Conservation (phyloP, 2,329 filamentous ascomycete species). For the Calonectria leucothoes region DNA sequence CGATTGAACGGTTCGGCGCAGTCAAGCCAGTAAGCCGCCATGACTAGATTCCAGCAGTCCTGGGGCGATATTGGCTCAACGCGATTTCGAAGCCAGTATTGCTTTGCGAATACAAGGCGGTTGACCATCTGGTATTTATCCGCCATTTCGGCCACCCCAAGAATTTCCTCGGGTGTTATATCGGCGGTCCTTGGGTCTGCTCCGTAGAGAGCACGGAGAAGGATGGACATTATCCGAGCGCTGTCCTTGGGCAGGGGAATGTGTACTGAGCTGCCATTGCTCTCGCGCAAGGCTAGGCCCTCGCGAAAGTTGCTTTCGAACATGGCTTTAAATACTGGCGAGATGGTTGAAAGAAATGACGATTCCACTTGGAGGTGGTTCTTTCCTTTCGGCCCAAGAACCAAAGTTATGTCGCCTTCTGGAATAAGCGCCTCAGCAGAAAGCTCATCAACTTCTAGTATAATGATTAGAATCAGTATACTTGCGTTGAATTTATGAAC, state of each 20-base stretch:
- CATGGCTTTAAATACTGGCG: neutral
- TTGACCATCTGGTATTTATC: slow-evolving; percentile 1
- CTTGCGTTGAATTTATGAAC: neutral
- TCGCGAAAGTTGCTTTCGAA: neutral
- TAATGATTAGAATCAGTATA: neutral
- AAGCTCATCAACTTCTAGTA: neutral
- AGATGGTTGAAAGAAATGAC: neutral
- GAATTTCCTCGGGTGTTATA: neutral
- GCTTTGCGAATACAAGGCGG: neutral
- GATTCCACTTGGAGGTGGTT: neutral
- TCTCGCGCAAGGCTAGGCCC: neutral
- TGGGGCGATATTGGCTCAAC: neutral
- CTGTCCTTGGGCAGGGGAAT: neutral
- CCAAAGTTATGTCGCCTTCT: neutral
- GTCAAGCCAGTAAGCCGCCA: neutral
- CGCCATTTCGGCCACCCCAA: neutral
- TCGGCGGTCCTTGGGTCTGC: neutral
- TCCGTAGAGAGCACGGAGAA: neutral
- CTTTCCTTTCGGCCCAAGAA: neutral
- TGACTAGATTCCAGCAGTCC: slow-evolving; percentile 1
- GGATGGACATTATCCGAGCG: neutral
- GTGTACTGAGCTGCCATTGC: neutral
- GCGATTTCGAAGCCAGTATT: neutral
- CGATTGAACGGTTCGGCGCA: neutral
- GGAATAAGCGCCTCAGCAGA: neutral